Conservation (phyloP, 768 basidiomycete genomes). For the Boletellus sp. region DNA sequence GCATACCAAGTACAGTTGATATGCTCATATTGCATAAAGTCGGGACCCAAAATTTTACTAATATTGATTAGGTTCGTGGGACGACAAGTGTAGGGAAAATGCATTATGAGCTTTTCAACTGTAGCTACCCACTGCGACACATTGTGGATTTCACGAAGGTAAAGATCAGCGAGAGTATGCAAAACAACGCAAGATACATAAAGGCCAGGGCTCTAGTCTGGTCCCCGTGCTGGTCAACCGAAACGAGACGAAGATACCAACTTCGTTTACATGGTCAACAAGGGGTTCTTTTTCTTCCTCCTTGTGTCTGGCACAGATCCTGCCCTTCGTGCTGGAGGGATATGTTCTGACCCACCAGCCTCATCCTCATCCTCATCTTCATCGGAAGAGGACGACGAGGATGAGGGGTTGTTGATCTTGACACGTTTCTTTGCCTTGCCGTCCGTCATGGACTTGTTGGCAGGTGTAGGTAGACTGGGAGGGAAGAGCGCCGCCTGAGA, state of each 20-base stretch:
- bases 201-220: too few species aligned
- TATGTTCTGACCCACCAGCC: slow-evolving; percentile 43
- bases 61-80: too few species aligned
- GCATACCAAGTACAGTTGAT: too few species aligned
- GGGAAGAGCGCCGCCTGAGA: slow-evolving; percentile 27
- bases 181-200: too few species aligned
- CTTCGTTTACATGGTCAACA: slow-evolving; percentile 1
- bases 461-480: slow-evolving; percentile 36
- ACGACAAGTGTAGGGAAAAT: too few species aligned
- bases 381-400: slow-evolving; percentile 40
- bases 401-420: slow-evolving; percentile 27
- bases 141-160: too few species aligned
- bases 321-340: slow-evolving; percentile 56
- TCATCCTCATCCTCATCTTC: slow-evolving; percentile 33
- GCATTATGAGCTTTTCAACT: too few species aligned
- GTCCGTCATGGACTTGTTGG: slow-evolving; percentile 24
- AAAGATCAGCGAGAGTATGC: too few species aligned
- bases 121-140: too few species aligned
- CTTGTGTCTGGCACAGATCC: slow-evolving; percentile 34
- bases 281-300: slow-evolving; percentile 26
- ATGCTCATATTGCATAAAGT: too few species aligned
- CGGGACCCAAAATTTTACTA: too few species aligned
- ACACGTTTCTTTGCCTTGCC: slow-evolving; percentile 25
- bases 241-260: too few species aligned
- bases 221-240: not conserved